phyloP scores from a whole-genome alignment of 352 stramenopile species.

The Globisporangium sylvaticum region DNA sequence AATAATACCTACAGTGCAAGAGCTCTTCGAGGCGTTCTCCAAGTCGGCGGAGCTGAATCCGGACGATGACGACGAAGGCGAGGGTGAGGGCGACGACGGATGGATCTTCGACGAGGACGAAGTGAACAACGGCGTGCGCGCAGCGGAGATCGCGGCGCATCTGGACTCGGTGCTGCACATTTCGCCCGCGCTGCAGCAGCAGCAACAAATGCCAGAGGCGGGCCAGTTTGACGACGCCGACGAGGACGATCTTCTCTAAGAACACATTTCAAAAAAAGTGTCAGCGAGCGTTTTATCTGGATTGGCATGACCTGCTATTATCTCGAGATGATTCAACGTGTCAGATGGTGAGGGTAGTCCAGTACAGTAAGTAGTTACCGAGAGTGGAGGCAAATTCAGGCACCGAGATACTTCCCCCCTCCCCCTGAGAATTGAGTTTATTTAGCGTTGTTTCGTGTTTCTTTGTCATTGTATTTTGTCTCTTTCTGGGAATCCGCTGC shows the following conservation, averaged over 20 bases:
- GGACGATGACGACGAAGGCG: constrained; percentile 54
- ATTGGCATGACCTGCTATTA: too few relatives aligned
- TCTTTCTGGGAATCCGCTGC: not conserved
- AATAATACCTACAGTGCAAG: constrained; percentile 36
- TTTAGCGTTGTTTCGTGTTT: not conserved
- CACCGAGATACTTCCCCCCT: not conserved
- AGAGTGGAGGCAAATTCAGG: not conserved
- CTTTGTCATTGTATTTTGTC: not conserved
- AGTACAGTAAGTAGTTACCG: too few relatives aligned
- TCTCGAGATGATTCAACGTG: too few relatives aligned
- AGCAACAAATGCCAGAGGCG: constrained; percentile 26
- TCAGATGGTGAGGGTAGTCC: too few relatives aligned
- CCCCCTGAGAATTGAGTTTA: not conserved
- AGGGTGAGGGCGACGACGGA: constrained; percentile 38
- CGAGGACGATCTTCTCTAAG: constrained; percentile 49
- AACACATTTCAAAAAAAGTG: too few relatives aligned
- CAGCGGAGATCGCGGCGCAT: constrained; percentile 53
- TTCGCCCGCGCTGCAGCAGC: constrained; percentile 35
- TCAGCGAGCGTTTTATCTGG: too few relatives aligned
- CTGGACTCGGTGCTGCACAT: constrained; percentile 74
- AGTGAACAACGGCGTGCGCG: constrained; percentile 57
- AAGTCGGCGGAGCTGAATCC: constrained; percentile 84
- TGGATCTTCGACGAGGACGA: constrained; percentile 86
- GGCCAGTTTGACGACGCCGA: constrained; percentile 84
- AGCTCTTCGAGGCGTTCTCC: constrained; percentile 72